A percentile compares a stretch with the other conserved stretches of the same genome.
Evolutionary conservation across 176 grass and related monocot species (phyloP).

Genomic region (Canna indica): DNA sequence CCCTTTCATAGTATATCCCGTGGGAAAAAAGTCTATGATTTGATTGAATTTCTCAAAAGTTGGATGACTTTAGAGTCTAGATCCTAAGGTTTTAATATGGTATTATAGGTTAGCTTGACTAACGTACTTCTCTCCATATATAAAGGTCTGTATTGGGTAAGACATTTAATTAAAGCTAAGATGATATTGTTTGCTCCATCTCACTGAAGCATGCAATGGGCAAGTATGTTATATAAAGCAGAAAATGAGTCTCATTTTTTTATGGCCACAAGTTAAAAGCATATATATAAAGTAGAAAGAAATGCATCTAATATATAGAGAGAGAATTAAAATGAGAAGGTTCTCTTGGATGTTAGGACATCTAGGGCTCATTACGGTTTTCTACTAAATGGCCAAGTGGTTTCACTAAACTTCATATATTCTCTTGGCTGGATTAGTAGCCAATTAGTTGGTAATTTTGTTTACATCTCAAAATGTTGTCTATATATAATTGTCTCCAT

Average conservation of each 20-base stretch:
- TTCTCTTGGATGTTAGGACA: not conserved
- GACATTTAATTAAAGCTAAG: not conserved
- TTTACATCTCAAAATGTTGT: not conserved
- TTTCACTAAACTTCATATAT: too few species aligned
- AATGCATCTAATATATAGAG: not conserved
- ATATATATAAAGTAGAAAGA: not conserved
- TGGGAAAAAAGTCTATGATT: not conserved
- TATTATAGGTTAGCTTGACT: not conserved
- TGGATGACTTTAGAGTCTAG: not conserved
- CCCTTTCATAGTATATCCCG: not conserved
- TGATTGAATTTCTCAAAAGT: not conserved
- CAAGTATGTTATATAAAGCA: too few species aligned
- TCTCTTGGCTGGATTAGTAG: not conserved
- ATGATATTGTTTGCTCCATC: not conserved
- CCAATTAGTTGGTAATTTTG: not conserved
- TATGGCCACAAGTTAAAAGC: not conserved
- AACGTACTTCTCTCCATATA: not conserved
- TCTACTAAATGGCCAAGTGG: not conserved
- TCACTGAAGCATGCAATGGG: too few species aligned
- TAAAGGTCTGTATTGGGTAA: not conserved
- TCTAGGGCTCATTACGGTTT: not conserved
- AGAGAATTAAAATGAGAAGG: not conserved
- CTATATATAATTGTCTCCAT: too few species aligned
- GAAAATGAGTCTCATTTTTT: too few species aligned
- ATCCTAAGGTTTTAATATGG: not conserved